Percentiles rank a stretch among this genome's conserved stretches.
Evolutionary conservation across 2,329 filamentous ascomycete species (phyloP).

Genomic region (Zymoseptoria brevis): DNA sequence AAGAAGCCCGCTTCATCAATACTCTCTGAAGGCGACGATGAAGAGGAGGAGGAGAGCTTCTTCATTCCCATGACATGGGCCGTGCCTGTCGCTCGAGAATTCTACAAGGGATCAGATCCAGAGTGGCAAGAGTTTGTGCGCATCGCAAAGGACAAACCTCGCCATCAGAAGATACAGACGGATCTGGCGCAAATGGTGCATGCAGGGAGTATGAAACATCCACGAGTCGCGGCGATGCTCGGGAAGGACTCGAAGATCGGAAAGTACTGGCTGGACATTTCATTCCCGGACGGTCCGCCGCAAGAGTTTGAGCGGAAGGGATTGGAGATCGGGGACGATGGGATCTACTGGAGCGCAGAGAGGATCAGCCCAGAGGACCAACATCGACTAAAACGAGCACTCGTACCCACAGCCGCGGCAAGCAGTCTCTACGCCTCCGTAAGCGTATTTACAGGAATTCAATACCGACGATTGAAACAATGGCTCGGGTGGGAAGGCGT

Average conservation of each 20-base stretch:
- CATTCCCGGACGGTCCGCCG: conserved; percentile 42
- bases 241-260: conserved; percentile 36
- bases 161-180: conserved; percentile 34
- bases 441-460: conserved; percentile 29
- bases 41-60: conserved; percentile 27
- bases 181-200: conserved; percentile 34
- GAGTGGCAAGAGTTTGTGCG: conserved; percentile 47
- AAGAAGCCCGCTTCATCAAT: conserved; percentile 5
- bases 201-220: conserved; percentile 24
- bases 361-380: conserved; percentile 35
- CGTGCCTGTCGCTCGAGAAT: conserved; percentile 34
- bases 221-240: conserved; percentile 25
- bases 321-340: conserved; percentile 33
- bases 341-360: conserved; percentile 35
- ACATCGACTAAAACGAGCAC: conserved; percentile 29
- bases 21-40: conserved; percentile 20
- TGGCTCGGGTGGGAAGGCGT: conserved; percentile 29
- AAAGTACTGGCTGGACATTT: conserved; percentile 42
- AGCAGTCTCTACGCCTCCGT: conserved; percentile 29
- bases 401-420: conserved; percentile 33
- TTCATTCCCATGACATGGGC: conserved; percentile 45
- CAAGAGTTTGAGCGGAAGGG: conserved; percentile 42
- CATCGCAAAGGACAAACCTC: conserved; percentile 36
- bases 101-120: conserved; percentile 45
- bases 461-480: conserved; percentile 31